Evolutionary conservation across 768 basidiomycete genomes (phyloP).

Genomic region (Favolaschia claudopus): DNA sequence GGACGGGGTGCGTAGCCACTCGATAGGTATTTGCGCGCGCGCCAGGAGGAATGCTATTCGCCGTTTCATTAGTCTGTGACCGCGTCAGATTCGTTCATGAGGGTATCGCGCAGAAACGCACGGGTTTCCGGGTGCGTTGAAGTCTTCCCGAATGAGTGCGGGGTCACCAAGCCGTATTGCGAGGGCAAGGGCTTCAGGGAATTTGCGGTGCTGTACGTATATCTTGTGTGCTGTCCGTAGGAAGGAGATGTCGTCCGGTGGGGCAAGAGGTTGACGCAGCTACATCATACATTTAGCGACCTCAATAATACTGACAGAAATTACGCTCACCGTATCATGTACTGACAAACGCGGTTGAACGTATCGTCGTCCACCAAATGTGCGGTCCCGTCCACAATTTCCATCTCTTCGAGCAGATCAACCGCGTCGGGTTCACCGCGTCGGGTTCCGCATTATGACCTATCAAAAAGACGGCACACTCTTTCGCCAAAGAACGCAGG

Average conservation of each 20-base stretch:
- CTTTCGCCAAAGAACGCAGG: slow-evolving; percentile 74
- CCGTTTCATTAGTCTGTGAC: slow-evolving; percentile 81
- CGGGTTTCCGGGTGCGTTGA: slow-evolving; percentile 89
- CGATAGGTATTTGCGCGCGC: slow-evolving; percentile 87
- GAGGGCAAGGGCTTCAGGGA: slow-evolving; percentile 89
- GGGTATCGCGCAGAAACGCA: slow-evolving; percentile 51
- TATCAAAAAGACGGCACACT: slow-evolving; percentile 89
- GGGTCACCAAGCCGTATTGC: slow-evolving; percentile 86
- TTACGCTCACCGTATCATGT: slow-evolving; percentile 85
- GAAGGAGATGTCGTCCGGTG: slow-evolving; percentile 92
- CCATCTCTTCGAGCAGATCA: slow-evolving; percentile 91
- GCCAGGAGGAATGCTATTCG: slow-evolving; percentile 95
- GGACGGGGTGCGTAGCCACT: slow-evolving; percentile 79
- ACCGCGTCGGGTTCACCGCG: slow-evolving; percentile 98
- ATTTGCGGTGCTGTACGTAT: slow-evolving; percentile 85
- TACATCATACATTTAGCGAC: slow-evolving; percentile 33
- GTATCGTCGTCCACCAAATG: slow-evolving; percentile 86
- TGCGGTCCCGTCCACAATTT: slow-evolving; percentile 83
- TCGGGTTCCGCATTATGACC: slow-evolving; percentile 97
- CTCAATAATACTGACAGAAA: no score
- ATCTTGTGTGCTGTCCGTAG: slow-evolving; percentile 88
- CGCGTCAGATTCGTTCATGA: slow-evolving; percentile 1
- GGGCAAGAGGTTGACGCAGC: slow-evolving; percentile 90
- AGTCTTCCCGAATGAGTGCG: slow-evolving; percentile 84
- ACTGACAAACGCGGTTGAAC: slow-evolving; percentile 87